These are phyloP conservation scores for Kluyveromyces dobzhanskii DNA, from an alignment of 805 yeast genomes.

Conservation along the genomic window DNA sequence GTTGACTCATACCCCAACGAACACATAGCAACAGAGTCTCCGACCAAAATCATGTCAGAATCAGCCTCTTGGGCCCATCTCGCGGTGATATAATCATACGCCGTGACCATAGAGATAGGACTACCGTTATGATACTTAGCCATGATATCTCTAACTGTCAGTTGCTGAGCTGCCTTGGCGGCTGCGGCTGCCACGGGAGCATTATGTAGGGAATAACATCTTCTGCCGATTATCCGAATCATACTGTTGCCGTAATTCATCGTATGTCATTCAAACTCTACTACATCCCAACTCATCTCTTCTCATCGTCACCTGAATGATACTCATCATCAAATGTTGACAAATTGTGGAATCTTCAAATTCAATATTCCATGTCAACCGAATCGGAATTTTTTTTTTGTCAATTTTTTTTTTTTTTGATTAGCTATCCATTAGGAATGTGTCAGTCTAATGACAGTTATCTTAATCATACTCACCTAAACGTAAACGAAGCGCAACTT, in stretches of 20 bases:
- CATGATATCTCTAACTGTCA: constrained; percentile 31
- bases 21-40: constrained; percentile 92
- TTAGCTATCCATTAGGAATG: too few relatives aligned
- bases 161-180: neutral
- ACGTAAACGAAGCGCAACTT: too few relatives aligned
- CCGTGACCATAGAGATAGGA: constrained; percentile 60
- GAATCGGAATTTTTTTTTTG: too few relatives aligned
- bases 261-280: too few relatives aligned
- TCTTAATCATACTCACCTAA: too few relatives aligned
- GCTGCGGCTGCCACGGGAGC: neutral
- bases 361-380: too few relatives aligned
- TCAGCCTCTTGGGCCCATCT: constrained; percentile 56
- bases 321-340: too few relatives aligned
- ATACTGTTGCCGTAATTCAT: neutral
- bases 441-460: too few relatives aligned
- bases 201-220: constrained; percentile 16
- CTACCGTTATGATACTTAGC: constrained; percentile 25
- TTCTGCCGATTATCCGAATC: neutral
- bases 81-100: constrained; percentile 79
- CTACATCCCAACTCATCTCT: too few relatives aligned
- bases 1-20: constrained; percentile 76
- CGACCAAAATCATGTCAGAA: constrained; percentile 68
- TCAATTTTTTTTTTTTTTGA: too few relatives aligned
- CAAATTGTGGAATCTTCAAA: too few relatives aligned
- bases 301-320: too few relatives aligned